Base-by-base conservation (phyloP, 805 yeast genomes). In the Wickerhamiella slavikovae region DNA sequence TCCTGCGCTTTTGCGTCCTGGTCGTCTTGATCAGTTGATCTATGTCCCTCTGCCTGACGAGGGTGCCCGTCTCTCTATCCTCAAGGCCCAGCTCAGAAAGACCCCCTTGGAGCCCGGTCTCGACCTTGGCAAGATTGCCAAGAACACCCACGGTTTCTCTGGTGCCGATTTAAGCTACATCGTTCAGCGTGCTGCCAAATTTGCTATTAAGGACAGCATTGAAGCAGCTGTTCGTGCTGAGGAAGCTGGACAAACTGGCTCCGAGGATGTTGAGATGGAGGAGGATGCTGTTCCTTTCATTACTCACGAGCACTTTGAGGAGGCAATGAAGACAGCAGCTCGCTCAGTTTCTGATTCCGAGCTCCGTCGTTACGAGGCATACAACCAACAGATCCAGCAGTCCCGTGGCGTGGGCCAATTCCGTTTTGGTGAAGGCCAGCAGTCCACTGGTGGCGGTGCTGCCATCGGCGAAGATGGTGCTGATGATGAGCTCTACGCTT, bases 281-380 rank as follows among this genome's bases (percentile, higher is more conserved):
- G 68, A 55, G 26, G 57, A 41, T 22, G 80, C 93, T 18, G 99
- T 89, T 42, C 98, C 99, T 47, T 89, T 56, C 54, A 85, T 89
- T 47, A 78, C 93, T 18, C 77, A 75, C 50, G 74, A 73, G 30
- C 99, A 89, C 54, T 82, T 89, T 46, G 94, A 89, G 57, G 96
- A 89, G 63, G 99, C 99, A 27, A 89, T 89, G 99, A 83, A 85
- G 71, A 82, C 96, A 1, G 99, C 98, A 31, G 76, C 82, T 57
- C 77, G 96, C 47, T 83, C 95, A 33, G 99, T 89, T 28, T 73
- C 91, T 24, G 96, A 91, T 49, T 78, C 94, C 22, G 98, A 89
- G 58, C 66, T 89, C 49, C 89, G 99, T 59, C 83, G 98, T 58
- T 89, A 89, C 54, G 98, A 89, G 61, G 91, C 96, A 5, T 89